Percentiles rank a stretch among this genome's conserved stretches.
Conservation (phyloP, 2,329 filamentous ascomycete genomes). For the Penicillium polonicum region DNA sequence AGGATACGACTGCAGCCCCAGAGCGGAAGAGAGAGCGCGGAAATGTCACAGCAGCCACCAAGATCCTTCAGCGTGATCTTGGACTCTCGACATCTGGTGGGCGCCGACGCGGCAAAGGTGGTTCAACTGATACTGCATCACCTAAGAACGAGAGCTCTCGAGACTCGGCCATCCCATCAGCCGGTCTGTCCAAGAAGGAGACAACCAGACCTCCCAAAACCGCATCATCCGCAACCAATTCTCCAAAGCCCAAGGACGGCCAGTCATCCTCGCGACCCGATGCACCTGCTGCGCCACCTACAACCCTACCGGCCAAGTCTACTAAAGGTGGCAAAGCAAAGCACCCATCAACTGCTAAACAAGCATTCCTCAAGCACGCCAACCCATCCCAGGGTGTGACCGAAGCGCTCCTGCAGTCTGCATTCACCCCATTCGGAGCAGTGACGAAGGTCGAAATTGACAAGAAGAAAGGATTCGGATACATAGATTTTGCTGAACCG, state of each 20-base stretch:
- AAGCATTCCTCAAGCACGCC: conserved; percentile 74
- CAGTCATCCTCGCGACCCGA: conserved; percentile 26
- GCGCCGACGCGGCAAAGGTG: conserved; percentile 41
- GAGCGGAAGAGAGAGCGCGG: conserved; percentile 56
- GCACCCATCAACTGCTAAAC: conserved; percentile 32
- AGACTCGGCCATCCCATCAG: conserved; percentile 10
- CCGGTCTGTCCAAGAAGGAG: conserved; percentile 26
- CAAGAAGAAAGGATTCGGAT: conserved; percentile 90
- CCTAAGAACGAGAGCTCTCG: conserved; percentile 25
- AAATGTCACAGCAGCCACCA: conserved; percentile 53
- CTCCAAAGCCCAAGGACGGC: conserved; percentile 22
- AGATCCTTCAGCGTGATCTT: conserved; percentile 62
- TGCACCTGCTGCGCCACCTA: conserved; percentile 14
- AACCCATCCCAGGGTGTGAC: conserved; percentile 92
- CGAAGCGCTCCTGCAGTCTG: conserved; percentile 71
- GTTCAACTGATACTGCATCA: conserved; percentile 25
- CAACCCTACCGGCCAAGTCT: conserved; percentile 22
- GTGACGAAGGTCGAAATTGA: conserved; percentile 86
- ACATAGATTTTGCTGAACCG: conserved; percentile 79
- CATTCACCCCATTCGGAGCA: conserved; percentile 70
- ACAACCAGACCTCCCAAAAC: conserved; percentile 21
- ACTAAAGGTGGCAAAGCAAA: conserved; percentile 33
- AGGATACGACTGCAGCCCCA: conserved; percentile 30
- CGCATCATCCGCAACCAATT: conserved; percentile 8
- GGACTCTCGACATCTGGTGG: conserved; percentile 51